Evolutionary conservation across 495 filamentous ascomycete species (phyloP).

Genomic region (Neurospora sp.): DNA sequence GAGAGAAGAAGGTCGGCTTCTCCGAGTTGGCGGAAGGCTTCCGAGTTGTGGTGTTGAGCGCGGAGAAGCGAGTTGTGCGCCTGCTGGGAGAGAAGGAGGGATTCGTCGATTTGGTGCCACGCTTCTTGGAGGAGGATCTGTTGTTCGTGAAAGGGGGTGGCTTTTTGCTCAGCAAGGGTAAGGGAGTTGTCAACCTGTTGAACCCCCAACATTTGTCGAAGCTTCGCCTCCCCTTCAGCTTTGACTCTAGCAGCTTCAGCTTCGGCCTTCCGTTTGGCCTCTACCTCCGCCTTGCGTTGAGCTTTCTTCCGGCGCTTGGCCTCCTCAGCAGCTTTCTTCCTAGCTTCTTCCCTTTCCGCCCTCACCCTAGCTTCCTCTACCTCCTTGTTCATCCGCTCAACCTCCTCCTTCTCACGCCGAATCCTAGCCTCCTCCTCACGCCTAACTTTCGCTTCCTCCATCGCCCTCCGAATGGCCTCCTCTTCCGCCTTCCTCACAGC

Average conservation of each 20-base stretch:
- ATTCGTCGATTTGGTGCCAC: neutral
- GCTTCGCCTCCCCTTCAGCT: neutral
- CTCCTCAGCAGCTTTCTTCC: neutral
- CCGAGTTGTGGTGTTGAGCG: neutral
- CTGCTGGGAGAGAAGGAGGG: neutral
- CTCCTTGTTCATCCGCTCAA: neutral
- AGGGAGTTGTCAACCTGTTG: neutral
- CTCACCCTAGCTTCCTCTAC: neutral
- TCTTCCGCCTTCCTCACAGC: neutral
- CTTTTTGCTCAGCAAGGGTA: neutral
- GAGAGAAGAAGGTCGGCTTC: neutral
- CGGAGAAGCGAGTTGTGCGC: neutral
- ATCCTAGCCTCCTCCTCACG: neutral
- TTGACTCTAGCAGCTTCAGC: neutral
- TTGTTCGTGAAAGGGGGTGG: neutral
- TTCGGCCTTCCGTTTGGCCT: neutral
- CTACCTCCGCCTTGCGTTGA: neutral
- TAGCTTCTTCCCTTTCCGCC: neutral
- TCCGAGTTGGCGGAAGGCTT: neutral
- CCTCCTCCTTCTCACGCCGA: neutral
- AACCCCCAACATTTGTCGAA: neutral
- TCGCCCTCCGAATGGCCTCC: neutral
- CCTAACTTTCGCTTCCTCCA: neutral
- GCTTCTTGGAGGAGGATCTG: neutral
- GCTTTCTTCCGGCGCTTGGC: neutral